Evolutionary conservation across 2,329 filamentous ascomycete genomes (phyloP).

Genomic region (Diaporthe destruens): DNA sequence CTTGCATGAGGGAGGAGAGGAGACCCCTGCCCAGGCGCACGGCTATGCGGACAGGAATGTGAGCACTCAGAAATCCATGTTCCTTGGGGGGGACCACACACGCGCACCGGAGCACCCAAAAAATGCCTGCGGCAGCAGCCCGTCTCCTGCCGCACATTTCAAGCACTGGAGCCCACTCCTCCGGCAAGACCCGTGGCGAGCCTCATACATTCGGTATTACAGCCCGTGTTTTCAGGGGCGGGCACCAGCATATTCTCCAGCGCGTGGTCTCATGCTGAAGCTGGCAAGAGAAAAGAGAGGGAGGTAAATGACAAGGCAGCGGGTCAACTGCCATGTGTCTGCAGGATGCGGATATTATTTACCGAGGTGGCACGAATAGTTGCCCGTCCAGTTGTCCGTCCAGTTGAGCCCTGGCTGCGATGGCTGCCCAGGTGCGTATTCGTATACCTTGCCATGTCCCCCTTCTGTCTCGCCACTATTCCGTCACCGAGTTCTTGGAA

Average conservation of each 20-base stretch:
- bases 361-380: constrained; percentile 1
- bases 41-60: neutral
- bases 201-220: constrained; percentile 25
- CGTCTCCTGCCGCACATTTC: constrained; percentile 6
- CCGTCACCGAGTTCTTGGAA: constrained; percentile 10
- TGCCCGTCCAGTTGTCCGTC: neutral
- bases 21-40: neutral
- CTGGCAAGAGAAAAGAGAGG: neutral
- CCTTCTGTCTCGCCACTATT: constrained; percentile 18
- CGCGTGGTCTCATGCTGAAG: neutral
- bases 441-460: neutral
- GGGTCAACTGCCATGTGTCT: neutral
- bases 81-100: neutral
- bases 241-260: neutral
- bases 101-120: neutral
- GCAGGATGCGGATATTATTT: constrained; percentile 1
- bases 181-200: constrained; percentile 20
- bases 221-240: constrained; percentile 32
- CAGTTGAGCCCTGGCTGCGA: neutral
- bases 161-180: neutral
- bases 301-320: neutral
- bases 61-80: neutral
- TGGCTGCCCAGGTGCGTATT: neutral
- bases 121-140: constrained; percentile 8
- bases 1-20: neutral